Percentiles rank a stretch among this genome's conserved stretches.
Conservation (phyloP, 2,329 filamentous ascomycete species). For the Aspergillus tamarii region DNA sequence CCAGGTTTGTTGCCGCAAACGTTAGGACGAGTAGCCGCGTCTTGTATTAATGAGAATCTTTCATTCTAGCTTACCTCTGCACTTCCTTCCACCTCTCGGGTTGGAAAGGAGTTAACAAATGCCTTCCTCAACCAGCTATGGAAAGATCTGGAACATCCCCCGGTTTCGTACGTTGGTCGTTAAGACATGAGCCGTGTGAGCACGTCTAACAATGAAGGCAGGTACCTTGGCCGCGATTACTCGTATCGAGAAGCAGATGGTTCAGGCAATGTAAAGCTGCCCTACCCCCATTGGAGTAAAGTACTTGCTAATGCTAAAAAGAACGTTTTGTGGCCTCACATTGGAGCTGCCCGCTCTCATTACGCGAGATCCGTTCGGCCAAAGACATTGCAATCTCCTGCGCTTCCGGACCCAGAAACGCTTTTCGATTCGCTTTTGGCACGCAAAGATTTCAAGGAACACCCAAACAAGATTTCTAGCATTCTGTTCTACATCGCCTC, state of each 20-base stretch:
- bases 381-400: slow-evolving; percentile 58
- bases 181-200: not conserved
- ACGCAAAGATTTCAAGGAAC: slow-evolving; percentile 63
- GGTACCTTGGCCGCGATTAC: slow-evolving; percentile 42
- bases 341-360: slow-evolving; percentile 67
- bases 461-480: slow-evolving; percentile 73
- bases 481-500: slow-evolving; percentile 76
- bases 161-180: slow-evolving; percentile 47
- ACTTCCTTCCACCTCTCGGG: slow-evolving; percentile 40
- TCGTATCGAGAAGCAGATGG: slow-evolving; percentile 42
- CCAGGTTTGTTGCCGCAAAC: slow-evolving; percentile 33
- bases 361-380: slow-evolving; percentile 71
- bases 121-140: slow-evolving; percentile 58
- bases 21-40: not conserved
- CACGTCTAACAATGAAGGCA: slow-evolving; percentile 27
- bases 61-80: slow-evolving; percentile 38
- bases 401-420: slow-evolving; percentile 66
- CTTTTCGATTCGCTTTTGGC: slow-evolving; percentile 71
- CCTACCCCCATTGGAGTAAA: slow-evolving; percentile 24
- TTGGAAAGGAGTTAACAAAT: slow-evolving; percentile 49
- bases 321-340: slow-evolving; percentile 64
- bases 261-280: slow-evolving; percentile 42
- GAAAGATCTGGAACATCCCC: slow-evolving; percentile 59
- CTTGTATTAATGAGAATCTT: slow-evolving; percentile 6
- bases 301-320: slow-evolving; percentile 34